Conservation (phyloP, 1,139 yeast species). For the Hyphopichia burtonii region DNA sequence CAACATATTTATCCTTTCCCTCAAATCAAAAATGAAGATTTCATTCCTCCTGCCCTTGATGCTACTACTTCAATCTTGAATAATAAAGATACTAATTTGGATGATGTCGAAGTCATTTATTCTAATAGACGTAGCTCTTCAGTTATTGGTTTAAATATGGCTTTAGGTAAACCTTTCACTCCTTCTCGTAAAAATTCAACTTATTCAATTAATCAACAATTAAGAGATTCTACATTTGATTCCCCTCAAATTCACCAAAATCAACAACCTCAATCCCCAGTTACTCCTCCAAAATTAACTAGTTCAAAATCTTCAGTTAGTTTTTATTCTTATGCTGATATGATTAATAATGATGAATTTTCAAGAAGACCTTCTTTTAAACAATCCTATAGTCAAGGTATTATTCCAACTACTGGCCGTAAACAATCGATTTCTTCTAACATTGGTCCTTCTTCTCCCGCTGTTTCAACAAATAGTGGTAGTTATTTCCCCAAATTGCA, state of each 20-base stretch:
- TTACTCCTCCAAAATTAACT: slow-evolving; percentile 40
- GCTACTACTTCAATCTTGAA: slow-evolving; percentile 68
- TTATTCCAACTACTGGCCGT: slow-evolving; percentile 3
- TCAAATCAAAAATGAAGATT: slow-evolving; percentile 51
- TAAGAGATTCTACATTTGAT: not conserved
- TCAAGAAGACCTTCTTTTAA: slow-evolving; percentile 57
- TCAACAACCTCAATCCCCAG: slow-evolving; percentile 16
- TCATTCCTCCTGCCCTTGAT: slow-evolving; percentile 80
- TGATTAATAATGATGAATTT: slow-evolving; percentile 63
- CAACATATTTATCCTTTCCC: slow-evolving; percentile 21
- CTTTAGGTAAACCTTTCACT: slow-evolving; percentile 47
- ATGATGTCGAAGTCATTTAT: slow-evolving; percentile 68
- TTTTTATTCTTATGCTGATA: slow-evolving; percentile 78
- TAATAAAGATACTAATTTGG: slow-evolving; percentile 56
- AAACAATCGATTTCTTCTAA: slow-evolving; percentile 3
- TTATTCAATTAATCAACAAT: slow-evolving; percentile 27
- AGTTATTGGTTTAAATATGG: slow-evolving; percentile 60
- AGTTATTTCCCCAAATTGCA: slow-evolving; percentile 2
- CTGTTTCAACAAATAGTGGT: not conserved
- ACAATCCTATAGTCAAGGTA: slow-evolving; percentile 18
- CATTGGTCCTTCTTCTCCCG: slow-evolving; percentile 1
- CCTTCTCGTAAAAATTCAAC: slow-evolving; percentile 44
- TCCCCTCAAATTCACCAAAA: slow-evolving; percentile 5
- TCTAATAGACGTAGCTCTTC: slow-evolving; percentile 58
- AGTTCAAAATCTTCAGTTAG: slow-evolving; percentile 53